Evolutionary conservation across 2,329 filamentous ascomycete species (phyloP).

Genomic region (Colletotrichum gigasporum): DNA sequence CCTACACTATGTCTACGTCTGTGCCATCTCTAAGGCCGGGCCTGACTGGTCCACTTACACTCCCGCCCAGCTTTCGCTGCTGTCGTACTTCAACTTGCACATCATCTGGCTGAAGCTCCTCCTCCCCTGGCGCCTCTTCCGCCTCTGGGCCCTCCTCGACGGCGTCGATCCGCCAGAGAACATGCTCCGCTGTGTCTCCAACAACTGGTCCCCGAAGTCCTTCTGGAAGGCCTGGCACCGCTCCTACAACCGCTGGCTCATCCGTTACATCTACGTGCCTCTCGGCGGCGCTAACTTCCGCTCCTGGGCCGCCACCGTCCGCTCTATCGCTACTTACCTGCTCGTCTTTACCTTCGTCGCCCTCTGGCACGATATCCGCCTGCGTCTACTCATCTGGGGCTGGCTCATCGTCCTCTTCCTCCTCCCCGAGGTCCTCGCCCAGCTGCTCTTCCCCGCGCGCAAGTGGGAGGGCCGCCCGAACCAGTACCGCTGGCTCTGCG

Average conservation of each 20-base stretch:
- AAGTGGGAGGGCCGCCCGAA: constrained; percentile 77
- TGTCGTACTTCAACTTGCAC: constrained; percentile 96
- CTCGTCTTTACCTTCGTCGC: constrained; percentile 96
- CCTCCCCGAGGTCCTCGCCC: constrained; percentile 82
- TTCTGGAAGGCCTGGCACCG: constrained; percentile 99
- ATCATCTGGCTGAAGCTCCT: constrained; percentile 98
- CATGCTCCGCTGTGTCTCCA: constrained; percentile 94
- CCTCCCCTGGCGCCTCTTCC: constrained; percentile 97
- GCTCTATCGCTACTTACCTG: constrained; percentile 79
- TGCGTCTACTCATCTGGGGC: constrained; percentile 91
- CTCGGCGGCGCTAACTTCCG: constrained; percentile 76
- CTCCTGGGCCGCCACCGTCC: constrained; percentile 55
- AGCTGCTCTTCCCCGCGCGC: constrained; percentile 75
- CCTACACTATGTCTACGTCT: constrained; percentile 91
- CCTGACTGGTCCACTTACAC: constrained; percentile 87
- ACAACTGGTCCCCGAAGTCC: constrained; percentile 89
- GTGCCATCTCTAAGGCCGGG: constrained; percentile 85
- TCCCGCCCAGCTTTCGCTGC: constrained; percentile 85
- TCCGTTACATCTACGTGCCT: constrained; percentile 93
- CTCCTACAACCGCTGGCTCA: constrained; percentile 92
- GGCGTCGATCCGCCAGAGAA: constrained; percentile 96
- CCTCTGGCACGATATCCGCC: constrained; percentile 96
- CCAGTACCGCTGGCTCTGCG: constrained; percentile 82
- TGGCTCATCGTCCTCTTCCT: constrained; percentile 97
- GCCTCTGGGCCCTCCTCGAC: constrained; percentile 92